Evolutionary conservation across 805 yeast species (phyloP), one percentile per base, ranked within the genome.

Genomic region (Kurtzmaniella cleridarum): DNA sequence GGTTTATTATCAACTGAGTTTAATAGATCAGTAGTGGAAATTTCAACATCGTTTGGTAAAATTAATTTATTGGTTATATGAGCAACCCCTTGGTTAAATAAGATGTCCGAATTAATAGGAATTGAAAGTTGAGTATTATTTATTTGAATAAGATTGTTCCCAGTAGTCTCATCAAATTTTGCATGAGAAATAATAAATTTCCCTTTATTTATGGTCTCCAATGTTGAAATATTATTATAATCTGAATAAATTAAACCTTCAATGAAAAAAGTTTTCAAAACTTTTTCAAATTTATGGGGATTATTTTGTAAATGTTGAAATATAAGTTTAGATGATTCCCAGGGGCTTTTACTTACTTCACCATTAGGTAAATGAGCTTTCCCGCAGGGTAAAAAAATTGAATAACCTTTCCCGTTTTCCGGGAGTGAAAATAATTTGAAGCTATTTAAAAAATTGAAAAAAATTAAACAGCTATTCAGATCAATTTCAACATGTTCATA

Each of bases 21-120:
- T 5, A 20, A 8, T 20, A 20, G 8, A 39, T 87, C 82, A 3
- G 43, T 34, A 9, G 82, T 57, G 0, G 79, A 51, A 2, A 90
- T 73, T 5, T 67, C 55, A 24, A 90, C 56, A 17, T 63, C 57
- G 0, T 62, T 55, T 0, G 96, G 95, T 12, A 85, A 60, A 3
- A 76, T 46, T 1, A 85, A 65, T 4, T 70, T 57, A 28, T 71
- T 63, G 10, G 84, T 64, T 1, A 90, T 79, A 54, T 87, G 96
- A 1, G 84, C 76, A 0, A 90, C 95, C 1, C 98, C 98, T 55
- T 84, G 83, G 45, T 76, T 79, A 55, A 85, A 90, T 11, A 90
- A 53, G 5, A 86, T 73, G 54, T 90, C 96, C 1, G 76, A 60
- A 42, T 75, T 71, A 38, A 69, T 48, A 0, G 71, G 64, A 1